These are phyloP conservation scores for Mucor plumbeus DNA, from an alignment of 371 early-diverging fungal species.

Conservation along the genomic window DNA sequence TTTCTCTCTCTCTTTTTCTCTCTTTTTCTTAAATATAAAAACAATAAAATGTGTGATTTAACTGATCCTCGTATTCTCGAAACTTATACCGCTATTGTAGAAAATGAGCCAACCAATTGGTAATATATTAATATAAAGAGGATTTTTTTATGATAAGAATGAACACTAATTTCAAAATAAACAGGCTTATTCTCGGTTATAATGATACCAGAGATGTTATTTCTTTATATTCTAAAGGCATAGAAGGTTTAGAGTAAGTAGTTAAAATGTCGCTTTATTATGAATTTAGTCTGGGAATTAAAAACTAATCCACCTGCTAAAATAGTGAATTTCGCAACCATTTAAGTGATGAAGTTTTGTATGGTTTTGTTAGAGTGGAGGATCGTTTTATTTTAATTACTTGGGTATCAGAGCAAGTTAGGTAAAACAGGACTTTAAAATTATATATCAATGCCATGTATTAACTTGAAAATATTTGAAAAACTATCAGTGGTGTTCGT, in stretches of 20 bases:
- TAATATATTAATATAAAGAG: slow-evolving; percentile 23
- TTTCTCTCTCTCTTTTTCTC: slow-evolving; percentile 10
- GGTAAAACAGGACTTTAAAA: slow-evolving; percentile 37
- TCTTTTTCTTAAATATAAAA: slow-evolving; percentile 24
- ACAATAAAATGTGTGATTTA: slow-evolving; percentile 64
- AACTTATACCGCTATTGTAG: slow-evolving; percentile 66
- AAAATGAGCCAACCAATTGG: slow-evolving; percentile 60
- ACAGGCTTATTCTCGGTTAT: slow-evolving; percentile 75
- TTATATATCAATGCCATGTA: not conserved
- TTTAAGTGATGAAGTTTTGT: slow-evolving; percentile 67
- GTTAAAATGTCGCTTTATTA: not conserved
- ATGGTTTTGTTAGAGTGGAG: slow-evolving; percentile 68
- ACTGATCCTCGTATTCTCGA: slow-evolving; percentile 66
- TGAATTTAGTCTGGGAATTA: not conserved
- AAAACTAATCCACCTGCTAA: not conserved
- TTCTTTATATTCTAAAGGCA: slow-evolving; percentile 67
- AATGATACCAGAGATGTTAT: slow-evolving; percentile 75
- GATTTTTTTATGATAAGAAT: no score
- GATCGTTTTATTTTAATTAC: slow-evolving; percentile 67
- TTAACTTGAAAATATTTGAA: not conserved
- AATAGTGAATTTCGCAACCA: slow-evolving; percentile 61
- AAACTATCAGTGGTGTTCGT: slow-evolving; percentile 58
- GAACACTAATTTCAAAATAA: no score
- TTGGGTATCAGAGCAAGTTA: slow-evolving; percentile 74
- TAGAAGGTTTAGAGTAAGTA: slow-evolving; percentile 59